These are phyloP conservation scores for Solanum chaucha DNA, from an alignment of 257 asterid genomes.

Conservation along the genomic window DNA sequence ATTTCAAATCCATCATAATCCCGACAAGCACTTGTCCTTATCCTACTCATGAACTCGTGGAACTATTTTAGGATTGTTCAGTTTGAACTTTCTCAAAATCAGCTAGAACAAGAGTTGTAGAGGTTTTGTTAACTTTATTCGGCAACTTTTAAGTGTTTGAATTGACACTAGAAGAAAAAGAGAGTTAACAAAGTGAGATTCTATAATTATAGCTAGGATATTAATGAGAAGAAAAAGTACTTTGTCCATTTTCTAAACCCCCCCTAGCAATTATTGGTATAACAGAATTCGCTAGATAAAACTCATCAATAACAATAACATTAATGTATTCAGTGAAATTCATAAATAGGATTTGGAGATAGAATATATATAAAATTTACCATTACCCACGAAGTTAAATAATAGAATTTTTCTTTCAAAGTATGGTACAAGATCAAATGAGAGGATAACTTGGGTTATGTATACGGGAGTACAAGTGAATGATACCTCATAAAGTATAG, in stretches of 20 bases:
- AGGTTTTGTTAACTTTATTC: not conserved
- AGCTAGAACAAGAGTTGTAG: not conserved
- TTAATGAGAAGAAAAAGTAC: not conserved
- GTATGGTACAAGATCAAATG: not conserved
- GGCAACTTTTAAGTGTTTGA: not conserved
- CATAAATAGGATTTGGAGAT: rapidly evolving
- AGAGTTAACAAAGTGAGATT: not conserved
- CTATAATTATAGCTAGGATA: not conserved
- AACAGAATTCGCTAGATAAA: no score
- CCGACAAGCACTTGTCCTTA: not conserved
- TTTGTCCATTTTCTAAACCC: not conserved
- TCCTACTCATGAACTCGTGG: not conserved
- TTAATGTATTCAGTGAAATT: no score
- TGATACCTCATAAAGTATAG: not conserved
- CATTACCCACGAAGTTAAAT: not conserved
- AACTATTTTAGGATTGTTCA: not conserved
- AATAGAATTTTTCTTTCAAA: not conserved
- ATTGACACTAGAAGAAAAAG: not conserved
- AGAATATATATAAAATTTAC: no score
- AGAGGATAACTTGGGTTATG: not conserved
- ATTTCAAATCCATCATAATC: not conserved
- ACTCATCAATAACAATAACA: no score
- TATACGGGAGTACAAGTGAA: not conserved
- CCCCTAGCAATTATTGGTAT: not conserved
- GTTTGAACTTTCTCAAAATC: not conserved